A percentile compares a stretch with the other conserved stretches of the same genome.
phyloP scores from a whole-genome alignment of 352 stramenopile genomes.

The Globisporangium middletonii region DNA sequence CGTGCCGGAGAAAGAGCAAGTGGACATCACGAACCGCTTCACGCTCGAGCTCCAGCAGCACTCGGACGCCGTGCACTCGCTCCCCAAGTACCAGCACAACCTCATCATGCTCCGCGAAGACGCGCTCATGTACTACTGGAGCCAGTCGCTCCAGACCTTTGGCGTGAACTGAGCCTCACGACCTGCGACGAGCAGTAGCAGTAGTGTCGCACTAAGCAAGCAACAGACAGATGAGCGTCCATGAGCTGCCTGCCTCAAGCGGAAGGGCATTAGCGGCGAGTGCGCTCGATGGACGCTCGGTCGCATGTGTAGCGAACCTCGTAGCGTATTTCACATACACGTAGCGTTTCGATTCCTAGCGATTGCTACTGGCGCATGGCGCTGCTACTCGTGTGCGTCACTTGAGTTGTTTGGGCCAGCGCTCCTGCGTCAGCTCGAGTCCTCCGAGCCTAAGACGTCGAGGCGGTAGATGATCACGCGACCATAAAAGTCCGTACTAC shows the following conservation, averaged over 20 bases:
- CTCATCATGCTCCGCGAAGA: conserved; percentile 79
- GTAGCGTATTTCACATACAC: too few species aligned
- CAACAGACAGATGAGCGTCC: neutral
- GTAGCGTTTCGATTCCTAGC: too few species aligned
- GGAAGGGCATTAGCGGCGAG: too few species aligned
- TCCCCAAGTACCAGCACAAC: conserved; percentile 83
- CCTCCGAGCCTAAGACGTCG: conserved; percentile 33
- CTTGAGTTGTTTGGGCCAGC: neutral
- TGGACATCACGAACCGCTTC: conserved; percentile 65
- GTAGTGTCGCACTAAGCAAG: neutral
- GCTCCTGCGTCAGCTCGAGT: neutral
- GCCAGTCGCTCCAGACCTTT: conserved; percentile 51
- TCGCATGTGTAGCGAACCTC: too few species aligned
- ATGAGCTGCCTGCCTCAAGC: too few species aligned
- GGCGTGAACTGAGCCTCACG: conserved; percentile 10
- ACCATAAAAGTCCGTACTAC: conserved; percentile 72
- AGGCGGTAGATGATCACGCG: conserved; percentile 62
- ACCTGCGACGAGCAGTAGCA: neutral
- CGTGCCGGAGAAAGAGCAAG: conserved; percentile 52
- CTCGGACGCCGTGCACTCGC: conserved; percentile 67
- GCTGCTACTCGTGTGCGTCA: neutral
- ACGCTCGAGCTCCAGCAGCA: conserved; percentile 46
- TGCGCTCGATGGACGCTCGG: too few species aligned
- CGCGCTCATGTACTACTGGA: conserved; percentile 86
- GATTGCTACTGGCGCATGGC: too few species aligned